Percentiles rank a stretch among this genome's conserved stretches.
Evolutionary conservation across 352 stramenopile genomes (phyloP).

Genomic region (Globisporangium okanoganense): DNA sequence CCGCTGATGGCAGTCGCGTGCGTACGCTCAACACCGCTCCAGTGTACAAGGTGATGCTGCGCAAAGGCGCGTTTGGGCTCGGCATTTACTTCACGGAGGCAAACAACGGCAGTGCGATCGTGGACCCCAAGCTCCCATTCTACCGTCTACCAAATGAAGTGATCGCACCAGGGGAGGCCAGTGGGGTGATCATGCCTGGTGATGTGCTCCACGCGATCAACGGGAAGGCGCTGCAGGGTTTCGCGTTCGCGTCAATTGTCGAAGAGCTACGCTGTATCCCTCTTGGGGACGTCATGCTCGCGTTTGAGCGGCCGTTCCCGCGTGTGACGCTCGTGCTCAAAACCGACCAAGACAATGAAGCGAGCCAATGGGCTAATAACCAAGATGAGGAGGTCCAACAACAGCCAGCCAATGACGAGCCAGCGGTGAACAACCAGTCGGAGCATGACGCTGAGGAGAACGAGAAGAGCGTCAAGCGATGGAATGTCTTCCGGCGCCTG

Average conservation of each 20-base stretch:
- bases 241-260: slow-evolving; percentile 46
- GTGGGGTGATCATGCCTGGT: slow-evolving; percentile 35
- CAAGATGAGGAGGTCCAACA: slow-evolving; percentile 11
- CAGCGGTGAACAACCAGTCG: slow-evolving; percentile 4
- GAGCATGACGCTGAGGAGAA: neutral
- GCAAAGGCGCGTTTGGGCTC: slow-evolving; percentile 59
- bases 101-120: slow-evolving; percentile 38
- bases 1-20: too few species aligned
- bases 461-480: slow-evolving; percentile 25
- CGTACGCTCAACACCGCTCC: neutral
- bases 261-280: slow-evolving; percentile 55
- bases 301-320: slow-evolving; percentile 29
- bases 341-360: neutral
- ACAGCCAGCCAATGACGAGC: slow-evolving; percentile 8
- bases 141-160: slow-evolving; percentile 57
- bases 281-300: slow-evolving; percentile 32
- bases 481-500: slow-evolving; percentile 37
- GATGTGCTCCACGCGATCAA: slow-evolving; percentile 55
- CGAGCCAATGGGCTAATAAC: neutral
- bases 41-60: slow-evolving; percentile 42
- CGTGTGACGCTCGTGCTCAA: neutral
- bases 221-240: slow-evolving; percentile 20
- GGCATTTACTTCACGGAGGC: slow-evolving; percentile 64
- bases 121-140: slow-evolving; percentile 59
- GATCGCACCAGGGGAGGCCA: slow-evolving; percentile 54